phyloP scores from a whole-genome alignment of 345 rosid species.

The Clarkia xantiana region DNA sequence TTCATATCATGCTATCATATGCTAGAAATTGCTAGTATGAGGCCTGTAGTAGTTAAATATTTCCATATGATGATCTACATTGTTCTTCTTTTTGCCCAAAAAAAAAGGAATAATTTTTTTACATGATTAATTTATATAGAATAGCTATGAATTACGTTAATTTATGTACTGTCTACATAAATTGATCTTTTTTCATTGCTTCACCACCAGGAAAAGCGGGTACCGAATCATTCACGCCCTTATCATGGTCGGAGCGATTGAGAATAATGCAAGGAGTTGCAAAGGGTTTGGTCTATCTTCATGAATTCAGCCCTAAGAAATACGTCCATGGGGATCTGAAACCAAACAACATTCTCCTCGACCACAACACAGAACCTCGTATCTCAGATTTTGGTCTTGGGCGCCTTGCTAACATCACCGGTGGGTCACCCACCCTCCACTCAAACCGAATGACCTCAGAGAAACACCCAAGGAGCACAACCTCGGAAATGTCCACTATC shows the following conservation, averaged over 20 bases:
- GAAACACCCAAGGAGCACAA: constrained; percentile 31
- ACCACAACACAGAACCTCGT: constrained; percentile 52
- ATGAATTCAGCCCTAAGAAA: constrained; percentile 58
- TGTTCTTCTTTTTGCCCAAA: neutral
- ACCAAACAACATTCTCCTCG: constrained; percentile 70
- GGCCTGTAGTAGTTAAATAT: too few species aligned
- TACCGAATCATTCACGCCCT: constrained; percentile 31
- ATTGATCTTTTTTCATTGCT: too few species aligned
- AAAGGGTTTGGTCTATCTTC: constrained; percentile 59
- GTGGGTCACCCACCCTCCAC: constrained; percentile 20
- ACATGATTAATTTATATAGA: too few species aligned
- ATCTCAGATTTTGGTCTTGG: constrained; percentile 71
- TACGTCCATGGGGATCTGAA: constrained; percentile 79
- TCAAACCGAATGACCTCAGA: constrained; percentile 15
- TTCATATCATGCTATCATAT: too few species aligned
- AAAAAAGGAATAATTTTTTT: too few species aligned
- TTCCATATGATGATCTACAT: neutral
- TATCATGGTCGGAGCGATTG: constrained; percentile 53
- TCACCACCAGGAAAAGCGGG: constrained; percentile 46
- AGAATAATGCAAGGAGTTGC: constrained; percentile 66
- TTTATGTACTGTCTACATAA: too few species aligned
- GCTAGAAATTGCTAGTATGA: too few species aligned
- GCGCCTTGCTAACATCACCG: constrained; percentile 45
- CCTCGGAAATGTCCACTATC: too few species aligned
- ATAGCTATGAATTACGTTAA: neutral